Base-by-base conservation (phyloP, 768 basidiomycete genomes). In the Gymnopilus junonius region DNA sequence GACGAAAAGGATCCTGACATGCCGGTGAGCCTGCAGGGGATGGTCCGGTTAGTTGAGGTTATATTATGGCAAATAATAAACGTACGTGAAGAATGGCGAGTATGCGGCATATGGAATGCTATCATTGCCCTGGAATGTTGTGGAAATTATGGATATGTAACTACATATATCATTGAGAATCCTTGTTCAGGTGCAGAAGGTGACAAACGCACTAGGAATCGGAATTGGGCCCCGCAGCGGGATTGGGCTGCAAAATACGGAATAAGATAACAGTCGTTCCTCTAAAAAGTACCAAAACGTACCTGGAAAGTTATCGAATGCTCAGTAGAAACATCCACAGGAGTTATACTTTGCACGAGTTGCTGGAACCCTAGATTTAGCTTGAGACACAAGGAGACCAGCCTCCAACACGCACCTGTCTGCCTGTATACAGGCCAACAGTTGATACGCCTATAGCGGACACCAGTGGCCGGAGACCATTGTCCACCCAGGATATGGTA, bases 1-100 rank as follows among this genome's bases (percentile, higher is more conserved):
- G 77, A 72, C 25, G 76, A 70, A 68, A 87, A 85, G 27, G 85
- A 83, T 53, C 90, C 90, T 12, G 77, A 78, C 89, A 91, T 90
- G 39, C 79, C 78, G 37, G 77, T 73, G 27, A 91, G 76, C 3
- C 87, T 91, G 65, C 10, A 11, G 23, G 23, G 59, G n/a, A 50
- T 46, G 54, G 46, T 55, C 63, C 45, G 61, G 6, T 54, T 2
- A 27, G 1, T 55, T 55, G 20, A 29, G 4, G 34, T 8, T 12
- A 39, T 62, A 17, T 42, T 12, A 37, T 10, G 23, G 17, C n/a
- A 35, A 35, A 11, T 45, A 15, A 21, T 34, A 51, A 29, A 4
- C 65, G 17, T 64, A 88, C 89, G 71, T 69, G 76, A 92, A 91
- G 63, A 77, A 78, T 0, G 83, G 80, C 0, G 90, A 90, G 70